Evolutionary conservation across 2,329 filamentous ascomycete genomes (phyloP), one percentile per base, ranked within the genome.

Genomic region (Boeremia lycopersici): DNA sequence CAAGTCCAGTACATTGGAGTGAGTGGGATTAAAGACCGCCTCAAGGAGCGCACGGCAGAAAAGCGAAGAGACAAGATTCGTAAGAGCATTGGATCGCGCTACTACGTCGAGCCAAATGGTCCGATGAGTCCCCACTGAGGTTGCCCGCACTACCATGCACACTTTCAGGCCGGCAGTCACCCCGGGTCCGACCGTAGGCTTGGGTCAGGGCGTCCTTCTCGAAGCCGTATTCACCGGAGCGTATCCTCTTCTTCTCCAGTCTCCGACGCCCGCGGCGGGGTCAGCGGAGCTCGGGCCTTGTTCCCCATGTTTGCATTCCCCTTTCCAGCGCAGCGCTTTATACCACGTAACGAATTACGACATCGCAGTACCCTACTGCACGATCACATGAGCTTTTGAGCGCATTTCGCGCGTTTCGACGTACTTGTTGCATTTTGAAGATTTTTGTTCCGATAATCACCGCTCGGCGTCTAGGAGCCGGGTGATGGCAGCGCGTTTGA

Each of bases 11-110:
- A 84, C 48, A 77, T 82, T 36, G 79, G 80, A 9, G 64, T 84
- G 5, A 76, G 76, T 26, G 79, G 78, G 13, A 70, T 86, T 39
- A 79, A 79, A 40, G 77, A 79, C 36, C 78, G 76, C 45, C 57
- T 85, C 7, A 69, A 74, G 33, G 77, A 79, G 65, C 72, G 75
- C 48, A 78, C 74, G 57, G 76, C 78, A 46, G 82, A 86, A 67
- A 81, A 78, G 59, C 74, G 81, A 55, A 76, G 84, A 56, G 77
- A 82, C 57, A 78, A 74, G 53, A 72, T 87, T 45, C 79, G 84
- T 59, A 77, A 78, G 50, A 83, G 78, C 50, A 87, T 87, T 64
- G 80, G 81, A 1, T 70, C 71, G 13, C 73, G 75, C 50, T 75
- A 77, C 64, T 77, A 71, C 48, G 61, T 71, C 13, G 71, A 74